Base-by-base conservation (phyloP, 1,284 basidiomycete species). In the Apiotrichum brassicae region DNA sequence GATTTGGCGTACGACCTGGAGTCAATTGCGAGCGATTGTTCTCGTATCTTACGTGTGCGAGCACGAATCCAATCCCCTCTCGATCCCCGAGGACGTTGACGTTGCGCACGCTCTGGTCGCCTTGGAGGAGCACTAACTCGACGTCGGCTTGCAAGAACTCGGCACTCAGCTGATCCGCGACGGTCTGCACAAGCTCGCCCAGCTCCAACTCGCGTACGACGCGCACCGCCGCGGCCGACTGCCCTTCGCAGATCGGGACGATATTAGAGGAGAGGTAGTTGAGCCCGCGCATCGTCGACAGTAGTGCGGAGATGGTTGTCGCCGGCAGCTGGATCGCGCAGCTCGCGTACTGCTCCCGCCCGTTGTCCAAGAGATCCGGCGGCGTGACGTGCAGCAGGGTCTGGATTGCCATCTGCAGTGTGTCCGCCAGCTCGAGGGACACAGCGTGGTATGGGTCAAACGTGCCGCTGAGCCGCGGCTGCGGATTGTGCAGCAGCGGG, bases 261-360 rank as follows among this genome's bases (percentile, higher is more conserved):
- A 74, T 82, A 66, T 92, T 86, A 13, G 86, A 86, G 1, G 86
- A 86, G 60, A 93, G 81, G 64, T 87, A 93, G 68, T 92, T 93
- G 56, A 94, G 79, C 56, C 85, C 86, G 72, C 88, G 87, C 86
- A 93, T 87, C 25, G 84, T 81, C 4, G 87, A 87, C 64, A 93
- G 81, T 66, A 94, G 79, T 20, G 87, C 86, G n/a, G 86, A 85
- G 67, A 94, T 78, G 53, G 84, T 87, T 2, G 89, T 81, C 0
- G 86, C 86, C 3, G 90, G 90, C 41, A 93, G 79, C 30, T 87
- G 84, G 16, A 93, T 72, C 0, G 88, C 81, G 68, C 87, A 92
- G 24, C 86, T 85, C 3, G 89, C 84, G 64, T 90, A 87, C 65
- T 91, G 88, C 66, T 93, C 90, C 67, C 87, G 91, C 6, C 84